These are phyloP conservation scores for Myriosclerotinia duriaeana DNA, from an alignment of 2,329 filamentous ascomycete species.

Conservation along the genomic window DNA sequence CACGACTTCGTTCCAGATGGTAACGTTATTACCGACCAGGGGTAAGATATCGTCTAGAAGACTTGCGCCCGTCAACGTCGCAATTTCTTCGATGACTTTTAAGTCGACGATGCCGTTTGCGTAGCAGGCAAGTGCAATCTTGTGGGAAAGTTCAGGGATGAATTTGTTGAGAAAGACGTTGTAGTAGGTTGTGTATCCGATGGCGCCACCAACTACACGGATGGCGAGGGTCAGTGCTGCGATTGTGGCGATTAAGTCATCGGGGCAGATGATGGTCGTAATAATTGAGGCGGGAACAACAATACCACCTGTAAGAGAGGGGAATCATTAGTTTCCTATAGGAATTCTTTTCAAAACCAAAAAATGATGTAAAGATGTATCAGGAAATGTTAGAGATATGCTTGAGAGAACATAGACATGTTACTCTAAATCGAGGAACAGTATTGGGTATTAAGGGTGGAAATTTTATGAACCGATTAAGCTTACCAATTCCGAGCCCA, in stretches of 20 bases:
- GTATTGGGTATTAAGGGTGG: neutral
- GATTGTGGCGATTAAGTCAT: conserved; percentile 68
- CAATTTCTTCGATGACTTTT: conserved; percentile 50
- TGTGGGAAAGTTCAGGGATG: conserved; percentile 35
- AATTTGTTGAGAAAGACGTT: conserved; percentile 53
- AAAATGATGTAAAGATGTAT: neutral
- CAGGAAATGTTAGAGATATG: neutral
- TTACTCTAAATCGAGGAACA: neutral
- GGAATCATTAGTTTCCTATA: neutral
- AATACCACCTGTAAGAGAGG: conserved; percentile 47
- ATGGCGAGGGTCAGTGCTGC: conserved; percentile 68
- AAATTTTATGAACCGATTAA: neutral
- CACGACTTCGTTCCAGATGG: conserved; percentile 53
- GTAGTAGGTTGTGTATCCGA: conserved; percentile 62
- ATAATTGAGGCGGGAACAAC: conserved; percentile 68
- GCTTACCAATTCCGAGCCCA: conserved; percentile 58
- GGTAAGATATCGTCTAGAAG: conserved; percentile 53
- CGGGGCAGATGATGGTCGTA: conserved; percentile 67
- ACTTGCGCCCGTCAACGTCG: conserved; percentile 53
- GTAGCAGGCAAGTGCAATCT: conserved; percentile 29
- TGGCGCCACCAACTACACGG: conserved; percentile 64
- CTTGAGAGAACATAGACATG: neutral
- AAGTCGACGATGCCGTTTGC: conserved; percentile 38
- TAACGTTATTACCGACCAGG: conserved; percentile 52
- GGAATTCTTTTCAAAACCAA: neutral